Base-by-base conservation (phyloP, 805 yeast genomes). In the Kuraishia hungarica region DNA sequence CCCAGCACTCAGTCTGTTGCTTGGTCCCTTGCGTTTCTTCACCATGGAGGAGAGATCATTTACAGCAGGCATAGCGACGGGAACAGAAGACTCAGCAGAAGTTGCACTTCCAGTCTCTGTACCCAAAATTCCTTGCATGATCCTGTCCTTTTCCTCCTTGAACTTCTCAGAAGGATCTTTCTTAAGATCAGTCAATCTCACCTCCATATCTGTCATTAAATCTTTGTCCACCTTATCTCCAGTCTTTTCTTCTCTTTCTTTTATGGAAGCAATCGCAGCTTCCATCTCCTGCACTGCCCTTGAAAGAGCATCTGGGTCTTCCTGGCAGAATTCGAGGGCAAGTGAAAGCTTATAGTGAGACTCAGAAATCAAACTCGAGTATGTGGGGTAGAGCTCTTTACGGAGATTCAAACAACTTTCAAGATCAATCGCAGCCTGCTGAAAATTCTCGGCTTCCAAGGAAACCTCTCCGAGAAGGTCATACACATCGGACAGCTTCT, bases 381-480 rank as follows among this genome's bases (percentile, higher is more conserved):
- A 68, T n/a, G 69, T 67, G 2, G 78, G 77, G 62, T 76, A 84
- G 13, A 87, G 64, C 55, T 80, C 70, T 52, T 71, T 64, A 65
- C 88, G 78, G 50, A 85, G 69, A 28, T 78, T 70, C 39, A 88
- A 74, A 48, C 89, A 75, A 20, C 79, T 70, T 51, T 75, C 72
- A 56, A 90, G 81, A 67, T 92, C 97, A 20, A 72, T 72, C 0
- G 86, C 79, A 0, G 97, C 89, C 67, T 89, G 96, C 17, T 74
- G 70, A 67, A 91, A 91, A 68, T 89, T 89, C 62, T 93, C 97
- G 1, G 94, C 81, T 65, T 93, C 99, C 50, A 92, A 74, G 0
- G 96, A 86, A 10, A 92, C 87, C 65, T 93, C 97, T 35, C 98
- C 98, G 19, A 91, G 74, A 11, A 92, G 69, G 63, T 87, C 92